Evolutionary conservation across 306 rosid genomes (phyloP).

Genomic region (Mimosa pudica): DNA sequence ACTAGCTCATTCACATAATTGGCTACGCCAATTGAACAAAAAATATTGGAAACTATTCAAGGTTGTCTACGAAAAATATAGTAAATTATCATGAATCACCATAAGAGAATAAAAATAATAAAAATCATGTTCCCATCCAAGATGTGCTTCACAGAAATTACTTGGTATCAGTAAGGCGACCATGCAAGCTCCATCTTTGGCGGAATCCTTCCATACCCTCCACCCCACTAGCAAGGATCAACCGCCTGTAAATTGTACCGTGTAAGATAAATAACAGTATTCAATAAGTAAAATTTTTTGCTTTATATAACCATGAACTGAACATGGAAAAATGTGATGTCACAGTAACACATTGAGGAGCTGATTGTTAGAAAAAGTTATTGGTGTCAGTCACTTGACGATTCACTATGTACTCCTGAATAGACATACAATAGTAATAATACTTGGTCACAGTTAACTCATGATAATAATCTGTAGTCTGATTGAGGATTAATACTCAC

Average conservation of each 20-base stretch:
- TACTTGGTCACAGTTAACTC: not conserved
- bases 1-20: not conserved
- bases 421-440: not conserved
- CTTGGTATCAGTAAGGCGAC: conserved; percentile 86
- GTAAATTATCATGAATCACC: conserved; percentile 8
- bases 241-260: conserved; percentile 57
- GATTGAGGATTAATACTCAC: not conserved
- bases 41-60: too few species aligned
- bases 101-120: conserved; percentile 1
- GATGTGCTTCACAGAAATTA: conserved; percentile 41
- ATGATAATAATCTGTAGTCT: not conserved
- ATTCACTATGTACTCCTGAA: not conserved
- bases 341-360: conserved; percentile 10
- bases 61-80: not conserved
- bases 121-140: conserved; percentile 23
- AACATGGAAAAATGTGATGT: not conserved
- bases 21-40: not conserved
- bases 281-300: conserved; percentile 11
- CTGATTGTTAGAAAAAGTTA: not conserved
- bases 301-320: conserved; percentile 9
- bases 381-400: not conserved
- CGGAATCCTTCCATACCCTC: conserved; percentile 90
- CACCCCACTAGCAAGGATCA: conserved; percentile 91
- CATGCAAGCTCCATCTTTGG: conserved; percentile 93
- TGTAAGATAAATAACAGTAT: conserved; percentile 14